A percentile compares a stretch with the other conserved stretches of the same genome.
These are phyloP conservation scores for Calycina marina DNA, from an alignment of 2,329 filamentous ascomycete genomes.

Conservation along the genomic window DNA sequence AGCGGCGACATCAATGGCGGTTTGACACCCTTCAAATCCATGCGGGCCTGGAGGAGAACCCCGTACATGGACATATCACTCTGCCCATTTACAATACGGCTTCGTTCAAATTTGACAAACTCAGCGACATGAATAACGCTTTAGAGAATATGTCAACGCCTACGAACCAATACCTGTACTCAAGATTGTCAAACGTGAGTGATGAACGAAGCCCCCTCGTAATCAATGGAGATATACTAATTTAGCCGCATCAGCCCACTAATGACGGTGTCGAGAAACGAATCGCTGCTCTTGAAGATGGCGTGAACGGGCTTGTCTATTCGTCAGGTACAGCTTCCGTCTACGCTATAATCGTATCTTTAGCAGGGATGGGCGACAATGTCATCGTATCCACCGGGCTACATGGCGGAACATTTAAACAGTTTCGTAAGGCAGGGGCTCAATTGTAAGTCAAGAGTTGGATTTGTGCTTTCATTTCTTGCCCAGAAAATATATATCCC, in stretches of 20 bases:
- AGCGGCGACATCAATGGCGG: too few relatives aligned
- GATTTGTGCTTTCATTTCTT: too few relatives aligned
- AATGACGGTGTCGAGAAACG: conserved; percentile 47
- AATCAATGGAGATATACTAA: too few relatives aligned
- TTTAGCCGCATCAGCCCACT: conserved; percentile 19
- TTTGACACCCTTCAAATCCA: conserved; percentile 44
- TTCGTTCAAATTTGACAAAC: conserved; percentile 31
- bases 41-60: conserved; percentile 47
- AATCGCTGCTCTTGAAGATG: conserved; percentile 51
- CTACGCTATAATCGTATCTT: conserved; percentile 50
- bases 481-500: conserved; percentile 47
- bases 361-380: conserved; percentile 49
- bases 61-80: conserved; percentile 47
- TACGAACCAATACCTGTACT: not conserved
- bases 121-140: not conserved
- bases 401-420: conserved; percentile 53
- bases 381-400: conserved; percentile 50
- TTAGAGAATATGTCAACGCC: not conserved
- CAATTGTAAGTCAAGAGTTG: too few relatives aligned
- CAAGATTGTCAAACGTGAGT: not conserved
- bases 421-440: too few relatives aligned
- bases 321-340: conserved; percentile 51
- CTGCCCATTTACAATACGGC: conserved; percentile 57
- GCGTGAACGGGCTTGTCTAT: conserved; percentile 47
- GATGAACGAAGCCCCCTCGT: conserved; percentile 21